Percentiles rank a stretch among this genome's conserved stretches.
Conservation (phyloP, 345 rosid species). For the Barbarea vulgaris region DNA sequence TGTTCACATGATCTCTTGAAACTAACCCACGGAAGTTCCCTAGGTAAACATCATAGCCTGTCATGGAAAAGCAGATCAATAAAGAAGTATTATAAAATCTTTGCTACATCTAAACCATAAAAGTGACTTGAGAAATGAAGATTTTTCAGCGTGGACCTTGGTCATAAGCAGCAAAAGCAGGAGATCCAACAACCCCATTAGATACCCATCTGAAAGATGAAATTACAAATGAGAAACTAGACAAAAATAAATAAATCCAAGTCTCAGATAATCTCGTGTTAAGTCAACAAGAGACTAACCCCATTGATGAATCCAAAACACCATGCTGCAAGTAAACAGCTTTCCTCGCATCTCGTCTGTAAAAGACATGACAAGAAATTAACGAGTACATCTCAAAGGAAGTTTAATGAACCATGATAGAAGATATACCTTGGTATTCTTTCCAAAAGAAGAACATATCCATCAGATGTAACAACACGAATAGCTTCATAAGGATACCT, state of each 20-base stretch:
- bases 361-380: conserved; percentile 16
- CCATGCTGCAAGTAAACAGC: conserved; percentile 95
- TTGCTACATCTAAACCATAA: not conserved
- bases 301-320: conserved; percentile 89
- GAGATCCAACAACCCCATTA: conserved; percentile 95
- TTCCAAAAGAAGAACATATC: conserved; percentile 90
- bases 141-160: conserved; percentile 57
- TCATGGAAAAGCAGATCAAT: conserved; percentile 3
- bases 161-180: conserved; percentile 96
- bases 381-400: not conserved
- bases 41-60: conserved; percentile 90
- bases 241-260: not conserved
- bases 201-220: conserved; percentile 77
- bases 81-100: not conserved
- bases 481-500: conserved; percentile 97
- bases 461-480: conserved; percentile 84
- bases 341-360: conserved; percentile 86
- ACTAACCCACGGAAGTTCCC: conserved; percentile 94
- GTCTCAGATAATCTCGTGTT: not conserved
- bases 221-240: conserved; percentile 5
- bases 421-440: conserved; percentile 79
- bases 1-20: conserved; percentile 87
- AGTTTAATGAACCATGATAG: not conserved
- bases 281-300: conserved; percentile 51
- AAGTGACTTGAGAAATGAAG: not conserved